phyloP scores from a whole-genome alignment of 306 rosid genomes.

The Chamaecrista fasciculata region DNA sequence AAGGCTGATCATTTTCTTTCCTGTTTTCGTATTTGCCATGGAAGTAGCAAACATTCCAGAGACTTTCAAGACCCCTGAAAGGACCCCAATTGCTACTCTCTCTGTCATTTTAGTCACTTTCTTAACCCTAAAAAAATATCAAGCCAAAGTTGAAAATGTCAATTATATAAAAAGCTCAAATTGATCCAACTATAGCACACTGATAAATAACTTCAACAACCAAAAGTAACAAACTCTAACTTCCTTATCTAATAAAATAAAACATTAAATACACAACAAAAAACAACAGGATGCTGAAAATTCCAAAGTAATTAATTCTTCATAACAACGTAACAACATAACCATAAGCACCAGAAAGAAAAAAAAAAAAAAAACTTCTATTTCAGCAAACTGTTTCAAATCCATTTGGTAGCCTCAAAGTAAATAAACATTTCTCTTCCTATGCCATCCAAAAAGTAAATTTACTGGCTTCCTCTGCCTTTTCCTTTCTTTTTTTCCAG shows the following conservation, averaged over 20 bases:
- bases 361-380: not conserved
- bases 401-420: not conserved
- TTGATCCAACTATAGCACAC: not conserved
- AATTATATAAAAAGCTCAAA: not conserved
- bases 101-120: slow-evolving; percentile 79
- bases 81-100: slow-evolving; percentile 86
- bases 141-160: slow-evolving; percentile 21
- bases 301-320: not conserved
- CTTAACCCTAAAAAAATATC: slow-evolving; percentile 68
- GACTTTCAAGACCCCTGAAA: slow-evolving; percentile 81
- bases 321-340: not conserved
- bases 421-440: not conserved
- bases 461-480: not conserved
- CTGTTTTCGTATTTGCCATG: slow-evolving; percentile 65
- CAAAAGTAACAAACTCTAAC: not conserved
- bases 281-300: not conserved
- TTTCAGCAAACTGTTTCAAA: not conserved
- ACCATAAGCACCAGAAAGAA: no score
- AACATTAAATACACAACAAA: slow-evolving; percentile 6
- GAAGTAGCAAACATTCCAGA: slow-evolving; percentile 81
- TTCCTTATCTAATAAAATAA: not conserved
- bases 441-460: not conserved
- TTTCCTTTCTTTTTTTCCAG: not conserved
- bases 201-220: slow-evolving; percentile 2
- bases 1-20: slow-evolving; percentile 75